Evolutionary conservation across 805 yeast species (phyloP), one percentile per base, ranked within the genome.

Genomic region (Allodekkera sacchari): DNA sequence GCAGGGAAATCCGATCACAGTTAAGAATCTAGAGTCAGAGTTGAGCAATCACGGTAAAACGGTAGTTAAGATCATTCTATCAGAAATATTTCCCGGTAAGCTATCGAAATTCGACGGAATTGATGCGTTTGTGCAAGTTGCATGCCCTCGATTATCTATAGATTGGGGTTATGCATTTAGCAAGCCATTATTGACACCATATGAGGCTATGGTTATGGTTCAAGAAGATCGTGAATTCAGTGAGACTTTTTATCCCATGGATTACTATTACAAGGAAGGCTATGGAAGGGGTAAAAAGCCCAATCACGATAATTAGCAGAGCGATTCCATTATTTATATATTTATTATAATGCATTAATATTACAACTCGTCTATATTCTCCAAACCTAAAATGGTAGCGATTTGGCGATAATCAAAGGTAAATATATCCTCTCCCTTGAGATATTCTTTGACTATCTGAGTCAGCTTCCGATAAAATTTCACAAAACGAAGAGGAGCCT

Each of bases 91-190:
- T 57, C 98, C 98, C 0, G 82, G 76, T 32, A 92, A 92, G 46
- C 62, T 92, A 22, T 79, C 96, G 8, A 80, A 83, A 78, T 92
- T 92, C 57, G 88, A 84, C 46, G 92, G 84, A 47, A 74, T 89
- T 12, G 98, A 92, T 56, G 94, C 88, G 2, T 92, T 92, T 66
- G 83, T 92, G 10, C 98, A 92, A 57, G 95, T 92, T 3, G 98
- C 98, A 1, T 92, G 98, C 53, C 98, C 98, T 0, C 66, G 98
- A 47, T 61, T 92, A 28, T 84, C 95, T 2, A 89, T 92, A 25
- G 98, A 92, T 55, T 92, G 98, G 98, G 98, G 98, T 0, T 92
- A 92, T 54, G 98, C 98, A 0, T 92, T 92, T 50, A 76, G 77
- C 37, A 83, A 82, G 49, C 98, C 98, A 0, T 60, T 92, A 26